A percentile compares a stretch with the other conserved stretches of the same genome.
These are phyloP conservation scores for Daldinia loculata DNA, from an alignment of 495 filamentous ascomycete genomes.

Conservation along the genomic window DNA sequence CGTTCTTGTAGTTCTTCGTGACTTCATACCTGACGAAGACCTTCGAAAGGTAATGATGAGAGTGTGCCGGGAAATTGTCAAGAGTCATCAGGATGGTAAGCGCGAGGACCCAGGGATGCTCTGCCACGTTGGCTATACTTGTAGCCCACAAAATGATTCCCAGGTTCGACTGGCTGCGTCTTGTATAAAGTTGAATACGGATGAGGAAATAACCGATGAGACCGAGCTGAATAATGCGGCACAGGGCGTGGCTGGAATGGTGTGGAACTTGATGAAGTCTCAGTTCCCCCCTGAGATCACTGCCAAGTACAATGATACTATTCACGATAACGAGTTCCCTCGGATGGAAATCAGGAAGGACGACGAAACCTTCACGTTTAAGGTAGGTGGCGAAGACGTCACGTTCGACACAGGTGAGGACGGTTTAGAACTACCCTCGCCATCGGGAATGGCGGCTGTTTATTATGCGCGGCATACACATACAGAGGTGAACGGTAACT, in stretches of 20 bases:
- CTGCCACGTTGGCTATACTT: constrained; percentile 4
- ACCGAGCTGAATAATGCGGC: not conserved
- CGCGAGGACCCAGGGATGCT: not conserved
- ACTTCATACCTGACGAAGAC: constrained; percentile 5
- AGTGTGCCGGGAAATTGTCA: constrained; percentile 1
- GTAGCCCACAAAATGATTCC: not conserved
- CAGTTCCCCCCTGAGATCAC: constrained; percentile 6
- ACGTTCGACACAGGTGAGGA: not conserved
- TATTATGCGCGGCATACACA: not conserved
- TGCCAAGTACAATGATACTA: constrained; percentile 1
- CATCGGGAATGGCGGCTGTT: not conserved
- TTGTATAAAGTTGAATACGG: not conserved
- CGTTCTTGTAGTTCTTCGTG: constrained; percentile 11
- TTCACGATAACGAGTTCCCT: not conserved
- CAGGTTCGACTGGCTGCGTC: not conserved
- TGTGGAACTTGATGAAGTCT: constrained; percentile 20
- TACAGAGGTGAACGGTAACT: constrained; percentile 2
- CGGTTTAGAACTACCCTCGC: constrained; percentile 4
- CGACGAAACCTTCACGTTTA: not conserved
- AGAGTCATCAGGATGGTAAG: not conserved
- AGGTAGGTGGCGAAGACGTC: not conserved
- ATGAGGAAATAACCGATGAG: not conserved
- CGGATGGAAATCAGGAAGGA: not conserved
- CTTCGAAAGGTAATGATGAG: not conserved
- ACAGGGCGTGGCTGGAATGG: constrained; percentile 14